Conservation (phyloP, 306 rosid species). For the Cicer arietinum region DNA sequence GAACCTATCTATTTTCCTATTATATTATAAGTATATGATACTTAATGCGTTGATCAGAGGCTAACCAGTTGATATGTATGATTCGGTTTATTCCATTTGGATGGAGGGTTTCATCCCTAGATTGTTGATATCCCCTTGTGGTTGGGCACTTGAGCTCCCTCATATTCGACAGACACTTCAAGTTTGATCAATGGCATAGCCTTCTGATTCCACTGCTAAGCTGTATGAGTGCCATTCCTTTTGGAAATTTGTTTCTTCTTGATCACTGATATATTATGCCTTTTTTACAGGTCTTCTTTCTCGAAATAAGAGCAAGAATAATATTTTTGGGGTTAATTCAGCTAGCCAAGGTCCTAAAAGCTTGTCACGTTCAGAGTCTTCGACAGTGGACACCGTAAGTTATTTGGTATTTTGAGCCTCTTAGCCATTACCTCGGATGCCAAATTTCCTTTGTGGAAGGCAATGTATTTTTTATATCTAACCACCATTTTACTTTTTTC, state of each 20-base stretch:
- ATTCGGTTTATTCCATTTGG: constrained; percentile 33
- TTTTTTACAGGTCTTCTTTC: constrained; percentile 52
- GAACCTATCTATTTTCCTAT: constrained; percentile 16
- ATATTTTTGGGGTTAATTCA: constrained; percentile 58
- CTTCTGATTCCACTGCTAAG: constrained; percentile 47
- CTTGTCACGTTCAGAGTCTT: constrained; percentile 47
- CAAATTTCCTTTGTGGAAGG: constrained; percentile 15
- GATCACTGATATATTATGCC: constrained; percentile 37
- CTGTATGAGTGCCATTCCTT: constrained; percentile 42
- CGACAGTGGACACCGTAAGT: constrained; percentile 59
- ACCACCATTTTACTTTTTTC: not conserved
- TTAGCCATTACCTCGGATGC: constrained; percentile 1
- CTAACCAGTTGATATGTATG: constrained; percentile 33
- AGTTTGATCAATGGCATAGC: constrained; percentile 49
- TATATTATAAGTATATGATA: constrained; percentile 21
- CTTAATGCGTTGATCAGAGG: constrained; percentile 38
- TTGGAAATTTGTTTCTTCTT: constrained; percentile 33
- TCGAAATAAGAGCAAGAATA: constrained; percentile 53
- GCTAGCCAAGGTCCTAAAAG: constrained; percentile 50
- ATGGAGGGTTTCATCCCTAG: constrained; percentile 45
- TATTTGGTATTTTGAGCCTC: constrained; percentile 12
- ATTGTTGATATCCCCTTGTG: constrained; percentile 42
- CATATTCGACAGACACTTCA: constrained; percentile 44
- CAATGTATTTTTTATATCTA: not conserved
- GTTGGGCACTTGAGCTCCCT: constrained; percentile 49